Evolutionary conservation across 768 basidiomycete genomes (phyloP), one percentile per base, ranked within the genome.

Genomic region (Calocybe indica): DNA sequence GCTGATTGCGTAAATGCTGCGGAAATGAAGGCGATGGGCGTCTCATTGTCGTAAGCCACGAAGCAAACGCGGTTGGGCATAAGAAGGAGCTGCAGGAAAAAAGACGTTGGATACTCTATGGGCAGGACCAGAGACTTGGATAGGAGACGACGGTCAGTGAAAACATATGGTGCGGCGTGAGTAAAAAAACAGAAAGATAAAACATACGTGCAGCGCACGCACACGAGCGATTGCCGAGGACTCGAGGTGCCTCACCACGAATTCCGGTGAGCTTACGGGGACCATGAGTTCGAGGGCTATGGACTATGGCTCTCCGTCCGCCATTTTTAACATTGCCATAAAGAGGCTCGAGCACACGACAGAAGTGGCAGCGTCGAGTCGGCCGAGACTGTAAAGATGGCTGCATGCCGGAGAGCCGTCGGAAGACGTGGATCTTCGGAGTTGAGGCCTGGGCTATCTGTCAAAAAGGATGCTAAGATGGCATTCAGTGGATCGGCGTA

Each of bases 21-120:
- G 8, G 74, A 75, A 41, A 75, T 60, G 52, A 75, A 77, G 35
- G 63, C 75, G 44, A 76, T 57, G 13, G 70, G 70, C 8, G 49
- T 49, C 12, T 45, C 44, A 12, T 64, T 66, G 30, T 61, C 47
- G 51, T 64, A 63, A 1, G 74, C 75, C 31, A 75, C 58, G 46
- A 76, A 64, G 57, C 74, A 74, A 22, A 66, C 52, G 5, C 71
- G 63, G 29, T 58, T 57, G 6, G 70, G 62, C n/a, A 71, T 62
- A 22, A 74, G 51, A 32, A 75, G 66, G 47, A 78, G 70, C 37
- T 78, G 73, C 11, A 71, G 62, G 54, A 74, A 75, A 55, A 74
- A 76, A 4, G 71, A 65, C 14, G 56, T 52, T 14, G 73, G 70
- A 52, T 75, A 75, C 32, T 46, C 50, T 40, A 74, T 52, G 11